Evolutionary conservation across 2,329 filamentous ascomycete genomes (phyloP), one percentile per base, ranked within the genome.

Genomic region (Parafenestella ontariensis): DNA sequence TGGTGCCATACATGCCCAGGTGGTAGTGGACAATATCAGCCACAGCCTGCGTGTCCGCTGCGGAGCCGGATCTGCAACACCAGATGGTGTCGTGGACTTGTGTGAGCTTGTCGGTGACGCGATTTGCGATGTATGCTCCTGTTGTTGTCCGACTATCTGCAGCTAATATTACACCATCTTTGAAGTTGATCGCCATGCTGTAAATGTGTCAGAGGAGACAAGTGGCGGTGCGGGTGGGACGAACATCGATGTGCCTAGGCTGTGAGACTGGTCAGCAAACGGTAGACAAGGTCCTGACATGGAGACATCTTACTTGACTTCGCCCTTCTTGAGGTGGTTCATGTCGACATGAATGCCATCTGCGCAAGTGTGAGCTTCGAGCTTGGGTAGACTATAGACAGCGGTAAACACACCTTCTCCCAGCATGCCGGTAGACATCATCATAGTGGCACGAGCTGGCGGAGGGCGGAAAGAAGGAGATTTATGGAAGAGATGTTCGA

Each of bases 261-360:
- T 96, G 69, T 54, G 26, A 24, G 21, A 17, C 18, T 31, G 21
- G 49, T 49, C 23, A 62, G 52, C 42, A n/a, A 8, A 13, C 3
- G 21, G 59, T 82, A 23, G 13, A 5, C 20, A 40, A 6, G 13
- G 3, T 23, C 24, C 20, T 23, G 2, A 4, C 20, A 15, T 13
- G 5, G 6, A 15, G 8, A 40, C 20, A 23, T 15, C 92, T 81
- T 82, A 97, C 92, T 99, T 99, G 77, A 99, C 94, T 83, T 99
- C 95, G 59, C 95, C 95, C 80, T 92, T 95, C 88, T 99, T 99
- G 78, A 99, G 82, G 74, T 95, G 89, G 73, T 98, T 91, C 95
- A 99, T 99, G 76, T 99, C 95, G 69, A 99, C 85, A 78, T 99
- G 95, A 77, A 99, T 98, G 77, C 95, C 95, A 93, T 99, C 95